Evolutionary conservation across 2,329 filamentous ascomycete species (phyloP).

Genomic region (Lecanicillium sp.): DNA sequence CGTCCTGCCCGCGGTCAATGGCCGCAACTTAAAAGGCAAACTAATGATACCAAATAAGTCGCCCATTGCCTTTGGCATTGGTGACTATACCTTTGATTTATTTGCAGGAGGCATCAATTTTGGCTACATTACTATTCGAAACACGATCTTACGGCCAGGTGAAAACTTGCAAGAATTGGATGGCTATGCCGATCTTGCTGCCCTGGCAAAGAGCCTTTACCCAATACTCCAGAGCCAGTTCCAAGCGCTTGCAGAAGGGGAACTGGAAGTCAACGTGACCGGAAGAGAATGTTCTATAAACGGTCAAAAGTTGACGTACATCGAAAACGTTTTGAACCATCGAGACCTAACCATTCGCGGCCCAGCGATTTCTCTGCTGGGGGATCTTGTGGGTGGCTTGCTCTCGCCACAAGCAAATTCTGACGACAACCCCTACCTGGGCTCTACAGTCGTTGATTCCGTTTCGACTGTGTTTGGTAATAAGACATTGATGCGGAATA

Average conservation of each 20-base stretch:
- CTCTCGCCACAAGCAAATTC: neutral
- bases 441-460: neutral
- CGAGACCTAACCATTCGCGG: neutral
- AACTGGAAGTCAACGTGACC: neutral
- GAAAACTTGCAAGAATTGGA: neutral
- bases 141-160: neutral
- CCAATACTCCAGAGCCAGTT: neutral
- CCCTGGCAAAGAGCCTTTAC: neutral
- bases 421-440: neutral
- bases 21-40: neutral
- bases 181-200: neutral
- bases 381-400: neutral
- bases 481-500: neutral
- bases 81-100: slow-evolving; percentile 2
- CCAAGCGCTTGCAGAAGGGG: neutral
- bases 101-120: slow-evolving; percentile 1
- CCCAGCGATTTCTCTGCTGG: neutral
- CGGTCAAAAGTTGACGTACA: neutral
- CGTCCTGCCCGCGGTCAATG: neutral
- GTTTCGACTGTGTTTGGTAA: slow-evolving; percentile 1
- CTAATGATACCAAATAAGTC: neutral
- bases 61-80: slow-evolving; percentile 1
- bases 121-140: slow-evolving; percentile 1
- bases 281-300: slow-evolving; percentile 1
- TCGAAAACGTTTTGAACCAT: neutral